Percentiles rank a stretch among this genome's conserved stretches.
phyloP scores from a whole-genome alignment of 1,284 basidiomycete genomes.

The Rhodotorula sp. region DNA sequence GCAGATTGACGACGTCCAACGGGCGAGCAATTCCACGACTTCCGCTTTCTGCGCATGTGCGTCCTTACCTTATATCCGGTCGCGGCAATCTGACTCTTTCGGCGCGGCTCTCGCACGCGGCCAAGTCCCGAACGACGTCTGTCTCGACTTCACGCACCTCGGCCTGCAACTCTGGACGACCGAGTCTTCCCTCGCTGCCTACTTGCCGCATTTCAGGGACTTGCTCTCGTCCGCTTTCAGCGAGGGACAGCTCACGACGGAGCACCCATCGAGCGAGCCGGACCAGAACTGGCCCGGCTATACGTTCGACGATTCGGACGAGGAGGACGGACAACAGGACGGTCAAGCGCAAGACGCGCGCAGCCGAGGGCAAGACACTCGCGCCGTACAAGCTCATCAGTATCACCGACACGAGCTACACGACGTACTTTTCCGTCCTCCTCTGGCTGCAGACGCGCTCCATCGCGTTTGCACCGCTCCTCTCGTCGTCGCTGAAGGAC shows the following conservation, averaged over 20 bases:
- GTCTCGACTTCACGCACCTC: constrained; percentile 4
- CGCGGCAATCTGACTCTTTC: background rate
- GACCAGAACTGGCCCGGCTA: background rate
- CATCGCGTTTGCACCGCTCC: constrained; percentile 10
- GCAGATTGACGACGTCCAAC: background rate
- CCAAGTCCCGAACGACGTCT: constrained; percentile 1
- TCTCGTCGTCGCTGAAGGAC: background rate
- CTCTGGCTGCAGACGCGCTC: constrained; percentile 48
- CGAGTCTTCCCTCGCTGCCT: background rate
- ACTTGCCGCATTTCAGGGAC: background rate
- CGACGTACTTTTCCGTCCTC: constrained; percentile 49
- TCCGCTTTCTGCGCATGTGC: background rate
- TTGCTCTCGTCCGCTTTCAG: background rate
- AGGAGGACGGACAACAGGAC: background rate
- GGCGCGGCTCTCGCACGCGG: background rate
- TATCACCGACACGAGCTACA: constrained; percentile 35
- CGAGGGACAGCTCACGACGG: background rate
- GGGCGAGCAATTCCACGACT: background rate
- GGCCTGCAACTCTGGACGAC: background rate
- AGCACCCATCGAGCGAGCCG: background rate
- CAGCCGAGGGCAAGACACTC: background rate
- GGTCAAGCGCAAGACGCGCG: too few relatives aligned
- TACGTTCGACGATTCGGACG: background rate
- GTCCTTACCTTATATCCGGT: too few relatives aligned
- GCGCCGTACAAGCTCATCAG: background rate